Base-by-base conservation (phyloP, 177 flowering plant genomes). In the Telopea speciosissima region DNA sequence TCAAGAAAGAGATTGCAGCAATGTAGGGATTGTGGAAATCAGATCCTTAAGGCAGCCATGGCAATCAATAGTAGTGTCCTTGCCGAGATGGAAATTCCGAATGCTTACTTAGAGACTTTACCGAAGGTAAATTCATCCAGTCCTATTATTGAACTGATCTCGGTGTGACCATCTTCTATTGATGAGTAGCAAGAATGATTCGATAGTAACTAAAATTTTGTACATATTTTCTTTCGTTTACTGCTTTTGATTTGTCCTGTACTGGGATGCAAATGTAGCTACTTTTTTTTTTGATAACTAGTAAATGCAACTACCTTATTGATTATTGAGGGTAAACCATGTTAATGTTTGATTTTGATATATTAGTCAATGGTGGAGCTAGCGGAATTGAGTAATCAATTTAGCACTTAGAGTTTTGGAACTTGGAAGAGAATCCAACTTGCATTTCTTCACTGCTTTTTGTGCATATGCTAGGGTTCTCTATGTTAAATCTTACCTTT, bases 61-160 rank as follows among this genome's bases (percentile, higher is more conserved):
- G 85, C 93, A 2, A 89, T 90, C 58, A 90, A 89, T 70, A 79
- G 82, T 63, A 76, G 70, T 68, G 90, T 83, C 21, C 79, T 90
- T 49, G 81, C 86, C 5, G 91, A 90, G 73, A 90, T 90, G 93
- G 93, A 90, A 73, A 79, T 85, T 11, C 96, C 96, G 6, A 71
- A 75, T 22, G 79, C 71, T 7, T 89, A 89, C 70, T 68, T 89
- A 65, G 87, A 85, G 63, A 76, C 73, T 63, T 74, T 90, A 79
- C 93, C 91, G 9, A 90, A 90, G 93, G 93, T 90, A 76, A 22
- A n/a, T 22, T 16, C 22, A 3, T 62, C 59, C 25, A 16, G 52
- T 33, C 19, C 54, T 54, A 49, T 28, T 54, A 52, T n/a, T 71
- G 73, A 64, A 22, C 24, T 17, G 21, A 63, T 65, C 22, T n/a